phyloP scores from a whole-genome alignment of 2,329 filamentous ascomycete genomes.

The Arthrobotrys entomopaga region DNA sequence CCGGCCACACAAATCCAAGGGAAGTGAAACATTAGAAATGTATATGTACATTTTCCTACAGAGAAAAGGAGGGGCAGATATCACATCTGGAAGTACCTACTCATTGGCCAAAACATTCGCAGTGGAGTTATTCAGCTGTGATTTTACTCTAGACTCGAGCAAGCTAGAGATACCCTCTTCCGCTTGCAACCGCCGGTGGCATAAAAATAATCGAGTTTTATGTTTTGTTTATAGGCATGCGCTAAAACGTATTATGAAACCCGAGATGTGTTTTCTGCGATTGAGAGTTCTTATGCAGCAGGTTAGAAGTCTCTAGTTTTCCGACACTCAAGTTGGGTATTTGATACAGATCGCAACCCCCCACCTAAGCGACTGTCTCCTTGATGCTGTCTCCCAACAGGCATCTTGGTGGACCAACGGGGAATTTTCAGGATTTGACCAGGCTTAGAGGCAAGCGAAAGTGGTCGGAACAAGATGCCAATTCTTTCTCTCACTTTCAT shows the following conservation, averaged over 20 bases:
- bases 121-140: no score
- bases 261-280: conserved; percentile 1
- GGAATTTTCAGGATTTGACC: conserved; percentile 28
- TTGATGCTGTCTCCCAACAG: no score
- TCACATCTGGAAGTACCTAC: no score
- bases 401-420: not conserved
- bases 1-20: no score
- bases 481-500: not conserved
- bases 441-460: conserved; percentile 45
- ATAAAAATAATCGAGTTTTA: not conserved
- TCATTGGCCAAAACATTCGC: no score
- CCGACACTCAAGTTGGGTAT: no score
- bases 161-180: no score
- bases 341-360: not conserved
- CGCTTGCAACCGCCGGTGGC: not conserved
- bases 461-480: conserved; percentile 24
- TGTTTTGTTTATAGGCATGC: conserved; percentile 28
- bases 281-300: conserved; percentile 1
- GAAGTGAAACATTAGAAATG: no score
- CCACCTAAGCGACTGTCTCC: not conserved
- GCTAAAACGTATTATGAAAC: conserved; percentile 35
- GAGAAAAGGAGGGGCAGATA: no score
- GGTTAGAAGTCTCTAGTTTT: no score
- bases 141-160: no score
- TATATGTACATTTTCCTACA: no score